Evolutionary conservation across 495 filamentous ascomycete genomes (phyloP), one percentile per base, ranked within the genome.

Genomic region (Halenospora varia): DNA sequence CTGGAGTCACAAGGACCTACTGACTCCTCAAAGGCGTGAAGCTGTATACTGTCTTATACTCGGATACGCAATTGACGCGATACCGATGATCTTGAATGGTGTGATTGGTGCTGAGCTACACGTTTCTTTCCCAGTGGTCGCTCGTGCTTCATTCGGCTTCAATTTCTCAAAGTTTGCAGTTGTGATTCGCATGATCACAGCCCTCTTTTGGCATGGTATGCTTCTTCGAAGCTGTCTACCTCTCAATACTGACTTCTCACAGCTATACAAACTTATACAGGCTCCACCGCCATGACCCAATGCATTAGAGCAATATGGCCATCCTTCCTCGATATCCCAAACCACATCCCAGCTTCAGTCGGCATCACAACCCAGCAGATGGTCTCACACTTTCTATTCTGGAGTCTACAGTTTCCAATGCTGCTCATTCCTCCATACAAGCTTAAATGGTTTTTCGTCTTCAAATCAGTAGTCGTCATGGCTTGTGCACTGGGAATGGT

Each of bases 51-150:
- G 61, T 61, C 63, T 66, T 62, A 67, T 70, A 46, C 64, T 69
- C 44, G 63, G 73, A 45, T 70, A 53, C 54, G 61, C 57, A 60
- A 66, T 62, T 46, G 70, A 72, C 47, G 66, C 71, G 11, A 66
- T 79, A 10, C 69, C 73, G 2, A 68, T 78, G 15, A 64, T 69
- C 1, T 61, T 76, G n/a, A 79, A 78, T 63, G 76, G 76, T n/a
- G 68, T 69, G 35, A 69, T 75, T 35, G 76, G 75, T 42, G 73
- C 75, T 25, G 52, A 63, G 13, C 62, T 72, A 13, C 75, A 72
- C 49, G 65, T 74, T 41, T 70, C 71, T 2, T 76, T 70, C 53
- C 68, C 72, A 17, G 64, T 75, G 11, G 62, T 62, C 35, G 65
- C 67, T 44, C 64, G 73, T 3, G 64, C 73, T 19, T 68, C 67